Evolutionary conservation across 768 basidiomycete genomes (phyloP).

Genomic region (Rhodotorula kratochvilovae): DNA sequence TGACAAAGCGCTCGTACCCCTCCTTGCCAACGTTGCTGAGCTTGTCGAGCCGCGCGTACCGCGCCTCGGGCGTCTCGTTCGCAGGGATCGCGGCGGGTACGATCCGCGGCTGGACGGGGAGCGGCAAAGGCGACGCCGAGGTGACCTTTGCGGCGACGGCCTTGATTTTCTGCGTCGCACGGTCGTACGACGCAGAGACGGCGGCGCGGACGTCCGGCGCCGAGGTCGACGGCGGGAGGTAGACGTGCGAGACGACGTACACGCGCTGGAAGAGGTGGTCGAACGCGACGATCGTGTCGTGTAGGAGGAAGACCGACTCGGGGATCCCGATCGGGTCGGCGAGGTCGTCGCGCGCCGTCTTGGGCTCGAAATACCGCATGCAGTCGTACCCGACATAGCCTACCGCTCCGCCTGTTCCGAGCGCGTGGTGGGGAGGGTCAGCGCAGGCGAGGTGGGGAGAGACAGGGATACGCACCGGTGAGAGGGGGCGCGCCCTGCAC

Average conservation of each 20-base stretch:
- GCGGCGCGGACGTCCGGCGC: conserved; percentile 49
- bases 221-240: conserved; percentile 56
- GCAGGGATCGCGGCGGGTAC: conserved; percentile 52
- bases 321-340: conserved; percentile 80
- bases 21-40: conserved; percentile 87
- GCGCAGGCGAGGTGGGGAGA: background rate
- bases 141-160: conserved; percentile 28
- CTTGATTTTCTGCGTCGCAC: conserved; percentile 30
- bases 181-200: conserved; percentile 19
- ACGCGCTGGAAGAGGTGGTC: conserved; percentile 93
- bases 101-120: conserved; percentile 51
- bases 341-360: conserved; percentile 62
- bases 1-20: conserved; percentile 88
- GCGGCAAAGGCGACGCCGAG: conserved; percentile 41
- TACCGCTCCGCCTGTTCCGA: conserved; percentile 77
- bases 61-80: conserved; percentile 1
- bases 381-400: conserved; percentile 97
- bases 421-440: background rate
- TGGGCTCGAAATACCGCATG: conserved; percentile 90
- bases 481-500: conserved; percentile 81
- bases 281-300: conserved; percentile 90
- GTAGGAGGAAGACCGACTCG: conserved; percentile 93
- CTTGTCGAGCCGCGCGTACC: conserved; percentile 1
- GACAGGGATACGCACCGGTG: conserved; percentile 53
- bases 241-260: conserved; percentile 94